A percentile compares a stretch with the other conserved stretches of the same genome.
Evolutionary conservation across 2,329 filamentous ascomycete genomes (phyloP).

Genomic region (Fusarium veterinarium): DNA sequence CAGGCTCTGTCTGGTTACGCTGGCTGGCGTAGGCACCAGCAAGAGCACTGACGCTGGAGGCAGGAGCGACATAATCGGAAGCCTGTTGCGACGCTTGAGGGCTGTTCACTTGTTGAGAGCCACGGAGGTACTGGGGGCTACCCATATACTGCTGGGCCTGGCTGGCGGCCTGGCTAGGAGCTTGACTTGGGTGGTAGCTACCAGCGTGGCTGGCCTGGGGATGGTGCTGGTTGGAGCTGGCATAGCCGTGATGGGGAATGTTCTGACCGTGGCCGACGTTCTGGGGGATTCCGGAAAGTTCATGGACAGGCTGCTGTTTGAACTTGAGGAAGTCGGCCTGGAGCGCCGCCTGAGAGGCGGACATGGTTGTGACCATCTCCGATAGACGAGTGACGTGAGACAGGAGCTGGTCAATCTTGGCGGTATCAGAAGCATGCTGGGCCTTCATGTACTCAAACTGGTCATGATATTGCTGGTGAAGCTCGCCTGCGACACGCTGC

Average conservation of each 20-base stretch:
- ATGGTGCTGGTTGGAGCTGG: constrained; percentile 35
- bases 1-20: constrained; percentile 51
- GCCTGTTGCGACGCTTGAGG: constrained; percentile 49
- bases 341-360: constrained; percentile 73
- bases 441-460: constrained; percentile 63
- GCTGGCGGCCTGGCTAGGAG: constrained; percentile 49
- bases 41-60: constrained; percentile 49
- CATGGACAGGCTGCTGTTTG: constrained; percentile 61
- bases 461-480: constrained; percentile 71
- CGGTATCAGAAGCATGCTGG: constrained; percentile 62
- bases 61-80: constrained; percentile 50
- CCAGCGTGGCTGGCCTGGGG: constrained; percentile 47
- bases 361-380: constrained; percentile 77
- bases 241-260: constrained; percentile 46
- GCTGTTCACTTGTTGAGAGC: constrained; percentile 48
- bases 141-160: constrained; percentile 50
- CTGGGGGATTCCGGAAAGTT: constrained; percentile 52
- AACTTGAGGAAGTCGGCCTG: constrained; percentile 72
- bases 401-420: constrained; percentile 80
- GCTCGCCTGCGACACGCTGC: constrained; percentile 74
- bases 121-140: constrained; percentile 53
- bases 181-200: constrained; percentile 51
- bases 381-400: constrained; percentile 73
- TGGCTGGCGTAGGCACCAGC: constrained; percentile 52
- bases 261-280: constrained; percentile 36